phyloP scores from a whole-genome alignment of 1,139 yeast species.

The Debaryomyces sp. region DNA sequence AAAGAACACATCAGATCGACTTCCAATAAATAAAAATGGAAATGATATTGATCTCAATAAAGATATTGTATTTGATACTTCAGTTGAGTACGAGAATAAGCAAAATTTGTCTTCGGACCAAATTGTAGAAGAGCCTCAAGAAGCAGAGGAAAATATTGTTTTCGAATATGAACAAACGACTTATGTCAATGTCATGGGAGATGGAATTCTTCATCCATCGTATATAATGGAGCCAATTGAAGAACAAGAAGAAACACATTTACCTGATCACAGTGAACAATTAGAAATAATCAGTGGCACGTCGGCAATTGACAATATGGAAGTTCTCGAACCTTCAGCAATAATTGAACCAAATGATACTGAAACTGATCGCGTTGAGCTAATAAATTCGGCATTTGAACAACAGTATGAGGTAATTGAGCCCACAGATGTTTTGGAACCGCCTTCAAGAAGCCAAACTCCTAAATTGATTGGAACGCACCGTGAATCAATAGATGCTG shows the following conservation, averaged over 20 bases:
- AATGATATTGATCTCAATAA: neutral
- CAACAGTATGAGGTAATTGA: neutral
- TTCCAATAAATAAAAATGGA: neutral
- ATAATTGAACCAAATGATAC: slow-evolving; percentile 10
- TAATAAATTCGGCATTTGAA: neutral
- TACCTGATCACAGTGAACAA: slow-evolving; percentile 10
- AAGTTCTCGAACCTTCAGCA: slow-evolving; percentile 9
- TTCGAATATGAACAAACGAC: neutral
- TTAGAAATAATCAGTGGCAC: slow-evolving; percentile 7
- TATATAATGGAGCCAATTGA: slow-evolving; percentile 8
- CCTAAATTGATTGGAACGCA: neutral
- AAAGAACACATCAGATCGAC: neutral
- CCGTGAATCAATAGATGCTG: neutral
- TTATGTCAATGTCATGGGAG: slow-evolving; percentile 2
- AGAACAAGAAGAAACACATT: slow-evolving; percentile 11
- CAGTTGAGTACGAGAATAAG: neutral
- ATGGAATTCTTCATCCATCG: slow-evolving; percentile 4
- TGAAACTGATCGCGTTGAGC: slow-evolving; percentile 1
- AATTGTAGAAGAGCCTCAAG: slow-evolving; percentile 10
- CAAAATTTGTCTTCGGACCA: neutral
- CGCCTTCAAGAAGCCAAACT: neutral
- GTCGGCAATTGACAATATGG: neutral
- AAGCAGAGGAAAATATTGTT: slow-evolving; percentile 9
- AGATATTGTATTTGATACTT: neutral
- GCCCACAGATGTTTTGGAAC: neutral